These are phyloP conservation scores for Tetracladium setigerum DNA, from an alignment of 495 filamentous ascomycete species.

Conservation along the genomic window DNA sequence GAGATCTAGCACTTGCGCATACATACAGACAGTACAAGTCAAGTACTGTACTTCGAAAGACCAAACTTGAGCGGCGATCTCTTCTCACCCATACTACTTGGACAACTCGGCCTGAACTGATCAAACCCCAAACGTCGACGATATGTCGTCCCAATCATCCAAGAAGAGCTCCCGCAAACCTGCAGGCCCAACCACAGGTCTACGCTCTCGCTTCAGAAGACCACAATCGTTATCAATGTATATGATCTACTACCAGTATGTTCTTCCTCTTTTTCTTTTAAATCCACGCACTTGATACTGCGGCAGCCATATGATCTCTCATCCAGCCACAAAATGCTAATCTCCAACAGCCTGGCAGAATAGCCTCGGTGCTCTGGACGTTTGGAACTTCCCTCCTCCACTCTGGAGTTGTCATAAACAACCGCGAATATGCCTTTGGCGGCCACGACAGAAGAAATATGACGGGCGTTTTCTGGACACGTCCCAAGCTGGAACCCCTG, in stretches of 20 bases:
- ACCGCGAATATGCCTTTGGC: conserved; percentile 75
- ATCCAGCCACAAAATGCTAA: not conserved
- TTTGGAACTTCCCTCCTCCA: conserved; percentile 67
- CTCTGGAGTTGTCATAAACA: conserved; percentile 69
- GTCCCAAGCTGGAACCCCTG: conserved; percentile 60
- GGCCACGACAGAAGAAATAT: conserved; percentile 59
- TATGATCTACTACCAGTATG: conserved; percentile 70
- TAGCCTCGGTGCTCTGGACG: conserved; percentile 63
- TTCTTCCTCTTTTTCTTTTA: conserved; percentile 2
- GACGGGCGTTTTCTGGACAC: conserved; percentile 75
- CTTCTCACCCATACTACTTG: no score
- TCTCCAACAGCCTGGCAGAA: conserved; percentile 48
- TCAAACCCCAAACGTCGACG: not conserved
- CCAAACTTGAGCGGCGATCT: no score
- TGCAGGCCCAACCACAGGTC: conserved; percentile 37
- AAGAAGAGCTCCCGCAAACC: conserved; percentile 31
- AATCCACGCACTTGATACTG: not conserved
- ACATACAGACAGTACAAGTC: no score
- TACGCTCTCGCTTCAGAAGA: conserved; percentile 55
- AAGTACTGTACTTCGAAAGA: no score
- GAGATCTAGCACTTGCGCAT: no score
- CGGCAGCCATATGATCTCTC: not conserved
- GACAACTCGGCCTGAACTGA: no score
- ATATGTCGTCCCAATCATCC: conserved; percentile 31
- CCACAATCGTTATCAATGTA: conserved; percentile 68